A percentile compares a stretch with the other conserved stretches of the same genome.
Conservation (phyloP, 2,329 filamentous ascomycete species). For the Incumbomyces lentus region DNA sequence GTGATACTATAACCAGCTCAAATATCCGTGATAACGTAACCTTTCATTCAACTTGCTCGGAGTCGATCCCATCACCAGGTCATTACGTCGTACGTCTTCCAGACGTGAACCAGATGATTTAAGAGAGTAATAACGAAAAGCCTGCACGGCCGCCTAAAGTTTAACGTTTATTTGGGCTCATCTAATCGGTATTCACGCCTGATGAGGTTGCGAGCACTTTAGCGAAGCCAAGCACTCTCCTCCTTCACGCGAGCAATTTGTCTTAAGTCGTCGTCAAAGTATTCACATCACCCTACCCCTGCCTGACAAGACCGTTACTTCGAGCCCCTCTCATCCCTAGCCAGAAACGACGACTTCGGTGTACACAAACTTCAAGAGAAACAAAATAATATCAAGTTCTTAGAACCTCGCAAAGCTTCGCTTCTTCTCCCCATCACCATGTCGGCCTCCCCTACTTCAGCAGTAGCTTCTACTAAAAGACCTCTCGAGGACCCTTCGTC, state of each 20-base stretch:
- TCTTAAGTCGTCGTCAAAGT: slow-evolving; percentile 7
- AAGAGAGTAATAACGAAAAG: no score
- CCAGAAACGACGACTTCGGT: slow-evolving; percentile 80
- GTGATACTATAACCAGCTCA: no score
- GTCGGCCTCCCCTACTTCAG: slow-evolving; percentile 54
- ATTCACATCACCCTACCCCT: slow-evolving; percentile 26
- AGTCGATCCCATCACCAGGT: no score
- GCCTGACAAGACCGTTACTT: slow-evolving; percentile 20
- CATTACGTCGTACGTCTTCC: no score
- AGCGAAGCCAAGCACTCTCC: slow-evolving; percentile 25
- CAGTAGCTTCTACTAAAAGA: slow-evolving; percentile 57
- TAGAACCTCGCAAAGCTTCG: slow-evolving; percentile 33
- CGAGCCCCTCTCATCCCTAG: slow-evolving; percentile 65
- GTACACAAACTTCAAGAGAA: slow-evolving; percentile 62
- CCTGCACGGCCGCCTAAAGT: slow-evolving; percentile 1
- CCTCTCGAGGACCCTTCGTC: slow-evolving; percentile 95
- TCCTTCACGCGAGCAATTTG: slow-evolving; percentile 1
- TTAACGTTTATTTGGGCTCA: slow-evolving; percentile 75
- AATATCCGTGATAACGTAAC: no score
- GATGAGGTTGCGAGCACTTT: slow-evolving; percentile 67
- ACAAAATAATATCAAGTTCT: slow-evolving; percentile 40
- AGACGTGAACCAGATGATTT: no score
- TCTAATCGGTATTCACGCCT: slow-evolving; percentile 62
- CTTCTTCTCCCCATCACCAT: slow-evolving; percentile 43
- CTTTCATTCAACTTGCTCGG: no score